Conservation (phyloP, 306 rosid species). For the Cucumis sativus region Cucumber_9930_V3 NC_026657.2:7009001-7009500, state of each 20-base stretch:
- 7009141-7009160: slow-evolving; percentile 33
- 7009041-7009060: slow-evolving; percentile 41
- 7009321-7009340: not conserved
- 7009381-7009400: not conserved
- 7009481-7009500: slow-evolving; percentile 94
- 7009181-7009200: slow-evolving; percentile 30
- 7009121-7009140: slow-evolving; percentile 21
- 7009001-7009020: slow-evolving; percentile 14
- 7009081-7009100: slow-evolving; percentile 23
- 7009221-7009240: not conserved
- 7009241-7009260: not conserved
- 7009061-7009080: slow-evolving; percentile 33
- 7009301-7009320: not conserved
- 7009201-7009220: not conserved
- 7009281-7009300: too few relatives aligned
- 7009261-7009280: not conserved
- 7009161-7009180: slow-evolving; percentile 46
- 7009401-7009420: slow-evolving; percentile 2
- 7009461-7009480: slow-evolving; percentile 45
- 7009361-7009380: not conserved
- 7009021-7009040: slow-evolving; percentile 22
- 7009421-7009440: slow-evolving; percentile 46
- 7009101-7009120: slow-evolving; percentile 9
- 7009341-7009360: not conserved
- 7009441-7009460: slow-evolving; percentile 40